Evolutionary conservation across 2,329 filamentous ascomycete genomes (phyloP), one percentile per base, ranked within the genome.

Genomic region (Didymellaceae sp.): DNA sequence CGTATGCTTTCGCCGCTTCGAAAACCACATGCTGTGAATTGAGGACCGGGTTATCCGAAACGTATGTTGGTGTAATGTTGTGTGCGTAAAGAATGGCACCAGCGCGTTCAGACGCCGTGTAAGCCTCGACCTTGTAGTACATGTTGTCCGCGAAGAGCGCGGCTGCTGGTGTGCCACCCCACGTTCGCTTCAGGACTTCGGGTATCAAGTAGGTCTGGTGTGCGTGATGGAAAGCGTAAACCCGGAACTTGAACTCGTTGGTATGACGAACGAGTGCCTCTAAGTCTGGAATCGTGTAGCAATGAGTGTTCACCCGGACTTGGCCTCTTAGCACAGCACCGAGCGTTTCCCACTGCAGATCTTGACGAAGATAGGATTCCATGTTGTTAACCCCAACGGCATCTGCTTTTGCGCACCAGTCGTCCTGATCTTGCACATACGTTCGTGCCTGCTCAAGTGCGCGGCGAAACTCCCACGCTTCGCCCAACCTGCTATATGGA

Each of bases 61-160:
- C 47, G 13, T 89, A 88, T 17, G 87, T 81, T 1, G 85, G 80
- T 0, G 85, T 87, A 24, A 89, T 76, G 20, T 83, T 85, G 47
- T 82, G 78, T 17, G 88, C 85, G 58, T 84, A 84, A 0, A 89
- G 77, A 4, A 84, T 78, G 65, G 87, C 88, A 20, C 86, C 86
- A 1, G 86, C 86, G 52, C 82, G 82, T 65, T 88, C 84, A 9
- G 84, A 87, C 0, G 80, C 86, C 4, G 82, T 75, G 58, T 86
- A 87, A 0, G 85, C 75, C 71, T 89, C 87, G 1, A 81, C 77
- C 71, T 89, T 88, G 78, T 88, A 89, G 67, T 82, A 87, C 83
- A 88, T 88, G 65, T 86, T 87, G 63, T 89, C 86, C 8, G 86
- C 86, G 59, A 89, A 89, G 3, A 88, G 74, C n/a, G 82, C 86